Evolutionary conservation across 371 early-diverging fungal genomes (phyloP), one percentile per base, ranked within the genome.

Genomic region (Mucor racemosus): DNA sequence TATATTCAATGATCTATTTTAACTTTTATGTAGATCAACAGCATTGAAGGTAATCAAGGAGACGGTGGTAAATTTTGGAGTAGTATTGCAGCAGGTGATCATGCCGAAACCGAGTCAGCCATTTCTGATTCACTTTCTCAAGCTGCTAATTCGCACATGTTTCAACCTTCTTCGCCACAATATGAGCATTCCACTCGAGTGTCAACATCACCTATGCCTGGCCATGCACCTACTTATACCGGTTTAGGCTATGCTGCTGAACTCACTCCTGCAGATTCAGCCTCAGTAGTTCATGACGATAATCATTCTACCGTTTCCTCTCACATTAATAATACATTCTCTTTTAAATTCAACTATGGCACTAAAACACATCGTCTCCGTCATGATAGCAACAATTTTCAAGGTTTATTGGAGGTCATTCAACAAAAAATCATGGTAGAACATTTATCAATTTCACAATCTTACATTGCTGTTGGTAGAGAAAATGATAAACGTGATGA

Each of bases 291-390:
- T 14, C 73, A 77, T 21, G 78, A 78, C 21, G 81, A 76, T 54
- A 58, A 61, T 36, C 60, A 58, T 14, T 72, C 72, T 0, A 72
- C 72, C 4, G 62, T 72, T 38, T 68, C 68, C 44, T 76, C 81
- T 14, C 62, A 70, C 19, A 56, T 71, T 19, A 71, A 74, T 38
- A 60, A 63, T 36, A 75, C 75, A 5, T 93, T 89, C 63, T 84
- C 88, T n/a, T 93, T 95, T 84, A 95, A 95, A 75, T 90, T 95
- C 66, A 85, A 88, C 53, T 81, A 86, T 35, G 69, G 72, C 0
- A 65, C 85, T 63, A 89, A 90, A 63, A 90, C 91, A 3, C 92
- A 90, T 70, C 90, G 95, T 26, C 91, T 94, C 72, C 86, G 84
- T 53, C 76, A 88, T 14, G 76, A 79, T 40, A 67, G 80, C 17